Base-by-base conservation (phyloP, 1,284 basidiomycete species). In the Ustilago cynodontis region DNA sequence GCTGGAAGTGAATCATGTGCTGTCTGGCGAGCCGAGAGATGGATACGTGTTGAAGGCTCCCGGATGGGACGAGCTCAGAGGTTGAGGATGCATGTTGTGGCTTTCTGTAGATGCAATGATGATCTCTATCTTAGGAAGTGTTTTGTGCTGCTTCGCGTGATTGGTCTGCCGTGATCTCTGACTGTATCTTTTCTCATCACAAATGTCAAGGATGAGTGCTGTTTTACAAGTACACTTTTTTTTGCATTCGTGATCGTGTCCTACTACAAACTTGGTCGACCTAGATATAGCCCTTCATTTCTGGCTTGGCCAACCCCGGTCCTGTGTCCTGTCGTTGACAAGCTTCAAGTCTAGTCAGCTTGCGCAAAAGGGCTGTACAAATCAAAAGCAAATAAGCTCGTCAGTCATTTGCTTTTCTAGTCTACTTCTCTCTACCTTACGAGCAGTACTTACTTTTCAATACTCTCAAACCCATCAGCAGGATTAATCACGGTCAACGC, bases 401-500 rank as follows among this genome's bases (percentile, higher is more conserved):
- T 57, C 55, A 57, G 43, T 20, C 18, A 45, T 18, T 26, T 10
- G 35, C 11, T 20, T 43, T n/a, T 20, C 18, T 20, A 14, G n/a
- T 43, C 41, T 20, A 20, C n/a, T 20, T 20, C 41, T 20, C 9
- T 16, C 1, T 20, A n/a, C n/a, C n/a, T n/a, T n/a, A n/a, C n/a
- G n/a, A 43, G 16, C 22, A 29, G 18, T 41, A 82, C 82, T 45
- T 62, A 84, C 83, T 86, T 86, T 65, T 82, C 79, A 45, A 86
- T 86, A 45, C 74, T 73, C 63, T 85, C 84, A 60, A 84, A 84
- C 9, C 84, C 84, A 58, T 86, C 83, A 6, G 80, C 80, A 1
- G 84, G 84, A 52, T 81, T 86, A 62, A 86, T 82, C 18, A 86
- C 78, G 2, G 80, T 85, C 53, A 86, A 54, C 10, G 83, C 80